Percentiles rank a stretch among this genome's conserved stretches.
Conservation (phyloP, 345 rosid genomes). For the Rubroshorea leprosula region DNA sequence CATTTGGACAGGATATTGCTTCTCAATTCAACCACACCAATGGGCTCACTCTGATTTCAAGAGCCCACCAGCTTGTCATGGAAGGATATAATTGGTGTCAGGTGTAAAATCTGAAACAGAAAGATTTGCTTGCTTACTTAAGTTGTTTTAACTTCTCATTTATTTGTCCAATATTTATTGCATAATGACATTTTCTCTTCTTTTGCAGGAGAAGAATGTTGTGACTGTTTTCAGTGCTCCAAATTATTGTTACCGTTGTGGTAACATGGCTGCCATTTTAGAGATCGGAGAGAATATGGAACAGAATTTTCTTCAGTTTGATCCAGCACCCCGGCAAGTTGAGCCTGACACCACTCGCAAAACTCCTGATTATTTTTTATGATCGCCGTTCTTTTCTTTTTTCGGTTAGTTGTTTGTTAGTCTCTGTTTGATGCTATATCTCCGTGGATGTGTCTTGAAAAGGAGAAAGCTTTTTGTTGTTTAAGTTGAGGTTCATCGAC, state of each 20-base stretch:
- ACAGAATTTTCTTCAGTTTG: slow-evolving; percentile 89
- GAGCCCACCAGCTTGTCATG: slow-evolving; percentile 98
- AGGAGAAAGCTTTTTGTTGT: slow-evolving; percentile 31
- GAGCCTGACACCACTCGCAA: slow-evolving; percentile 94
- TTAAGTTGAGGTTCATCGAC: slow-evolving; percentile 41
- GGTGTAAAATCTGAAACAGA: slow-evolving; percentile 31
- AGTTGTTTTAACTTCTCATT: background rate
- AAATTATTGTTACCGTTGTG: slow-evolving; percentile 88
- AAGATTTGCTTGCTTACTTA: background rate
- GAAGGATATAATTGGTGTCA: slow-evolving; percentile 97
- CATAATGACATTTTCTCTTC: background rate
- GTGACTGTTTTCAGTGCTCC: slow-evolving; percentile 97
- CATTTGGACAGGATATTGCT: slow-evolving; percentile 94
- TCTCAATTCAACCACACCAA: slow-evolving; percentile 76
- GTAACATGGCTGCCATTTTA: slow-evolving; percentile 95
- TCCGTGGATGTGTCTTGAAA: slow-evolving; percentile 45
- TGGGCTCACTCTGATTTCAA: slow-evolving; percentile 78
- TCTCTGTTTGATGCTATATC: slow-evolving; percentile 25
- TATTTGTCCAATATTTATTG: background rate
- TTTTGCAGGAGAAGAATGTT: slow-evolving; percentile 70
- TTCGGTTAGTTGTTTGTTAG: slow-evolving; percentile 34
- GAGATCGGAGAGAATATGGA: slow-evolving; percentile 96
- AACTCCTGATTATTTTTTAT: slow-evolving; percentile 98
- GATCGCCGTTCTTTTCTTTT: slow-evolving; percentile 38
- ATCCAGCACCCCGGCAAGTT: slow-evolving; percentile 89